Evolutionary conservation across 1,284 basidiomycete species (phyloP).

Genomic region (Inonotus hispidus): DNA sequence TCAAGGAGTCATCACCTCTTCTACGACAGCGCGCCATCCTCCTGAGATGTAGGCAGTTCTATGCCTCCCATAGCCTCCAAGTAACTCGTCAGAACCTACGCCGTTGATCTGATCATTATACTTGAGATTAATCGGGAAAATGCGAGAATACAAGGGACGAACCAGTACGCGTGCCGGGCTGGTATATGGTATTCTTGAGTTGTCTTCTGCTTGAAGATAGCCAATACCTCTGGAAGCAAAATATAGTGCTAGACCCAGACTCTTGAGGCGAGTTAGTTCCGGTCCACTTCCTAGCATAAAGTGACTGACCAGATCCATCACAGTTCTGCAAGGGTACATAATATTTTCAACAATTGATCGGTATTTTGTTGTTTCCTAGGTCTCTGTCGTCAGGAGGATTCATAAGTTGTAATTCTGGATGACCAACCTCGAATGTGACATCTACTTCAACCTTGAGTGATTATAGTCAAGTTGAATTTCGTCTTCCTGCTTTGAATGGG

Average conservation of each 20-base stretch:
- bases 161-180: slow-evolving; percentile 74
- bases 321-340: slow-evolving; percentile 79
- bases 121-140: background rate
- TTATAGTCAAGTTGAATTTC: background rate
- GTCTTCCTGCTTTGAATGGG: background rate
- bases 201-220: slow-evolving; percentile 36
- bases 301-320: slow-evolving; percentile 83
- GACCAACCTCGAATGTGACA: slow-evolving; percentile 70
- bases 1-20: slow-evolving; percentile 56
- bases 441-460: slow-evolving; percentile 69
- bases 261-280: slow-evolving; percentile 41
- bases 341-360: slow-evolving; percentile 58
- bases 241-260: slow-evolving; percentile 86
- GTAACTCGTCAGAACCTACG: slow-evolving; percentile 90
- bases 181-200: slow-evolving; percentile 47
- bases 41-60: slow-evolving; percentile 64
- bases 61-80: slow-evolving; percentile 93
- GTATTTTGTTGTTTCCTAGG: slow-evolving; percentile 59
- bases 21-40: slow-evolving; percentile 70
- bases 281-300: slow-evolving; percentile 1
- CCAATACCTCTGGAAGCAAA: slow-evolving; percentile 86
- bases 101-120: slow-evolving; percentile 62
- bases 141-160: background rate
- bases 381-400: slow-evolving; percentile 5
- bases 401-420: slow-evolving; percentile 1